A percentile compares a stretch with the other conserved stretches of the same genome.
phyloP scores from a whole-genome alignment of 441 rosid species.

The Dalechampia spathulata region DNA sequence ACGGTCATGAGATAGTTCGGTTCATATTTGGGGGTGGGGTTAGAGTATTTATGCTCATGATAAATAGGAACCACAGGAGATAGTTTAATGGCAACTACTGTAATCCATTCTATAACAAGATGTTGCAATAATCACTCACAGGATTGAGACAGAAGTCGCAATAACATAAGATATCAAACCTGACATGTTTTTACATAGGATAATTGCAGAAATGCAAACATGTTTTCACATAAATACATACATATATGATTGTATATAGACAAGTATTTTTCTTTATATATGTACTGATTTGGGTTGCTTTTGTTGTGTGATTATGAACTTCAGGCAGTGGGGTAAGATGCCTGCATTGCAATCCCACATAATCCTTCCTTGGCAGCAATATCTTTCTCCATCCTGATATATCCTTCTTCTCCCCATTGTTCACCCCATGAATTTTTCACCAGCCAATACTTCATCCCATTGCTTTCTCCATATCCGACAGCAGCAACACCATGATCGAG shows the following conservation, averaged over 20 bases:
- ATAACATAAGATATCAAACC: not conserved
- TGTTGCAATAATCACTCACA: too few species aligned
- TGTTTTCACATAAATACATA: not conserved
- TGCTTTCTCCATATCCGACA: conserved; percentile 60
- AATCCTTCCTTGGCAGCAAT: conserved; percentile 24
- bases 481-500: conserved; percentile 56
- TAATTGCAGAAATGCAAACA: not conserved
- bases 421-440: conserved; percentile 69
- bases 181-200: not conserved
- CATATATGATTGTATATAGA: too few species aligned
- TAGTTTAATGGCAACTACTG: too few species aligned
- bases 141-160: too few species aligned
- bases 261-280: not conserved
- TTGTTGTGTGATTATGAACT: not conserved
- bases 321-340: conserved; percentile 39
- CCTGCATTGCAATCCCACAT: conserved; percentile 55
- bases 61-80: too few species aligned
- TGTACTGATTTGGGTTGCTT: not conserved
- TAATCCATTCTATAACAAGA: not conserved
- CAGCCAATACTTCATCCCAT: conserved; percentile 38
- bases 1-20: too few species aligned
- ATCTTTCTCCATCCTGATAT: conserved; percentile 37
- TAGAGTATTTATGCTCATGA: too few species aligned
- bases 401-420: conserved; percentile 63
- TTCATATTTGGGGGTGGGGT: too few species aligned